Evolutionary conservation across 2,329 filamentous ascomycete species (phyloP), one percentile per base, ranked within the genome.

Genomic region (Arthrinium phaeospermum): DNA sequence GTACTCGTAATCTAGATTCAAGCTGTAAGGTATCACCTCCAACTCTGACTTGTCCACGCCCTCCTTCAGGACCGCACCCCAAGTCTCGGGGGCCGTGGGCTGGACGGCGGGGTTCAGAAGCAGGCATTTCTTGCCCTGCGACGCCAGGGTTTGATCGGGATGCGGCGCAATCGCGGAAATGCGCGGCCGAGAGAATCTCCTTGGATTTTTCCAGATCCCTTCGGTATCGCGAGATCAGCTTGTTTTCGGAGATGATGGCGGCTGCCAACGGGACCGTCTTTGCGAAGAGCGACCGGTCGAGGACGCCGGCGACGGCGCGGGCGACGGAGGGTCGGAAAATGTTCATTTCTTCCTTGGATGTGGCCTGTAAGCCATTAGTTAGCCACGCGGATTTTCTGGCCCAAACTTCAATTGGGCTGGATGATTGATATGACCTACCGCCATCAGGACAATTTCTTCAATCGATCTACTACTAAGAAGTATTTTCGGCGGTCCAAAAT

Each of bases 201-300:
- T 87, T 87, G 73, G 89, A 91, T 75, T 87, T 88, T 41, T 89
- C 84, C 44, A 98, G 85, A 61, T 89, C 86, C 77, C 90, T 90
- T 74, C 93, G 89, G 80, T 93, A 91, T 75, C 86, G 88, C 34
- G 92, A 88, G 71, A 98, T 94, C 77, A 94, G 90, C 76, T 90
- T 92, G 73, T 89, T 89, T 79, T 96, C 93, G 75, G 90, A 89
- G 64, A 98, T 86, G 49, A 92, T 90, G 8, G 95, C 96, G 3
- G 95, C 95, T 12, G 94, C 90, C 34, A 96, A 86, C 34, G 92
- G 91, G 71, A 98, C 85, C 0, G 88, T 93, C 81, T 92, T 94
- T 70, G 89, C 87, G 85, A 98, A 98, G 75, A 97, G 91, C 22
- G 92, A 88, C 76, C 94, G 91, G 84, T 99, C 95, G 75, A 99